Evolutionary conservation across 805 yeast species (phyloP).

Genomic region (Candida wancherniae): DNA sequence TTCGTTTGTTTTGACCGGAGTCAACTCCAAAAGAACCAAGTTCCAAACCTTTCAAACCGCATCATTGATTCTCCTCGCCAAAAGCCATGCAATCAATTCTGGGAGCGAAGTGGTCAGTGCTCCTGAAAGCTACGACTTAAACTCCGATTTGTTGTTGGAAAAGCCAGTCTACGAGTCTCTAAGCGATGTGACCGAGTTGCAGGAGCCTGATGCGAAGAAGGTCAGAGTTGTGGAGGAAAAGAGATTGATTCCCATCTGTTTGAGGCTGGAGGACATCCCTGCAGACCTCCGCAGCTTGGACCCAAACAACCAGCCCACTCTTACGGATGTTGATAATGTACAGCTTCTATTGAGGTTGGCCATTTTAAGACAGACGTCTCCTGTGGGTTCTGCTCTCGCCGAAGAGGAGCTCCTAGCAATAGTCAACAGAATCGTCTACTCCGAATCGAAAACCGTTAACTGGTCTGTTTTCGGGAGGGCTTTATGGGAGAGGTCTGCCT

Average conservation of each 20-base stretch:
- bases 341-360: constrained; percentile 68
- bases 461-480: constrained; percentile 80
- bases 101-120: constrained; percentile 16
- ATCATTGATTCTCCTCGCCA: constrained; percentile 72
- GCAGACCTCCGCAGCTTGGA: constrained; percentile 48
- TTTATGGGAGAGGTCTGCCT: constrained; percentile 82
- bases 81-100: constrained; percentile 32
- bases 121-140: constrained; percentile 58
- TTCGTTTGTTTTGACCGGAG: constrained; percentile 72
- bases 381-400: constrained; percentile 62
- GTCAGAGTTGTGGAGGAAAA: constrained; percentile 39
- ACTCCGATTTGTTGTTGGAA: constrained; percentile 76
- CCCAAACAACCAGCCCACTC: constrained; percentile 76
- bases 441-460: constrained; percentile 42
- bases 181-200: constrained; percentile 33
- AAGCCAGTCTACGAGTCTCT: constrained; percentile 64
- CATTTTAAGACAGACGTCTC: constrained; percentile 63
- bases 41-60: constrained; percentile 70
- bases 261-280: constrained; percentile 62
- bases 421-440: constrained; percentile 63
- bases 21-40: constrained; percentile 82
- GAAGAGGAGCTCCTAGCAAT: constrained; percentile 81
- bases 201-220: constrained; percentile 31
- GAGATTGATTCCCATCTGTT: constrained; percentile 55
- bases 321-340: constrained; percentile 66